Percentiles rank a stretch among this genome's conserved stretches.
Conservation (phyloP, 441 rosid genomes). For the Gossypium aridum region DNA sequence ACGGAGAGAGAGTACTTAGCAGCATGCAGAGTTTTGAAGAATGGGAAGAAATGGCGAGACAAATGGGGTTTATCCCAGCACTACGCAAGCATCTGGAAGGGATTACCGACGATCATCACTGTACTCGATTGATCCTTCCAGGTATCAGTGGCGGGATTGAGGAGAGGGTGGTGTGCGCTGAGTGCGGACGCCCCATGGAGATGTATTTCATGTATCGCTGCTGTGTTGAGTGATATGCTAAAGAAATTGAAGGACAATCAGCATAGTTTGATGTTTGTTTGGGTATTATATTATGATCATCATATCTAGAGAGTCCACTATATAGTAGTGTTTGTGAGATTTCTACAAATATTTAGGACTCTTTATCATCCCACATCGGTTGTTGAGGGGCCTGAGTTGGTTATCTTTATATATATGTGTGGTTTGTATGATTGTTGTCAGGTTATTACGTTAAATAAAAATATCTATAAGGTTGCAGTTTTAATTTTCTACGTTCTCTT, state of each 20-base stretch:
- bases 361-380: neutral
- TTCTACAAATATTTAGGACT: neutral
- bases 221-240: constrained; percentile 20
- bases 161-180: constrained; percentile 33
- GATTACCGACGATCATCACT: constrained; percentile 20
- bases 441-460: too few relatives aligned
- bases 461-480: too few relatives aligned
- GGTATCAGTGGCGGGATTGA: constrained; percentile 26
- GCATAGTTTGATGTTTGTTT: too few relatives aligned
- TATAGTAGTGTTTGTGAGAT: neutral
- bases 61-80: constrained; percentile 14
- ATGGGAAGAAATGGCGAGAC: neutral
- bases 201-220: constrained; percentile 42
- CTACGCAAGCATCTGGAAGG: constrained; percentile 8
- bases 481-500: too few relatives aligned
- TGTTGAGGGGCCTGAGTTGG: neutral
- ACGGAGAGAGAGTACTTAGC: constrained; percentile 7
- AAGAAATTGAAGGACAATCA: neutral
- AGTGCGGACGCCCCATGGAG: constrained; percentile 39
- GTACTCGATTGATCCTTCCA: constrained; percentile 31
- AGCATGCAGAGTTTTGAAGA: neutral
- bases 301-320: neutral
- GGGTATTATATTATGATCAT: neutral
- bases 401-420: neutral
- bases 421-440: too few relatives aligned